Evolutionary conservation across 495 filamentous ascomycete species (phyloP).

Genomic region (Pyrenopolyporus hunteri): DNA sequence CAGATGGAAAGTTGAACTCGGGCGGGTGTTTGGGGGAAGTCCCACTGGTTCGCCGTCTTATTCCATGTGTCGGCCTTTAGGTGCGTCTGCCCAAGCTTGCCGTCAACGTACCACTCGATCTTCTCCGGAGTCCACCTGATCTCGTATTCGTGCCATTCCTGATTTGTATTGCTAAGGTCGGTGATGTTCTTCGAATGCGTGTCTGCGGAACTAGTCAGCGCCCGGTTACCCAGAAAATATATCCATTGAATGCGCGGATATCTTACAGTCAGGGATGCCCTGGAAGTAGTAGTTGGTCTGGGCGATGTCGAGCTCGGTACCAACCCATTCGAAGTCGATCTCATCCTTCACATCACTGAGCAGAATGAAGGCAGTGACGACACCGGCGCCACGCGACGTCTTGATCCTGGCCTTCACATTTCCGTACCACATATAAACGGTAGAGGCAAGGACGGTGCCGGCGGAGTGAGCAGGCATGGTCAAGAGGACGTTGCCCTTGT

Average conservation of each 20-base stretch:
- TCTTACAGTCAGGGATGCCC: slow-evolving; percentile 89
- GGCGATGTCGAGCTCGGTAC: slow-evolving; percentile 72
- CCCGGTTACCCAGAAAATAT: neutral
- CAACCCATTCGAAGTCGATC: slow-evolving; percentile 96
- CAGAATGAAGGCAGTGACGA: slow-evolving; percentile 95
- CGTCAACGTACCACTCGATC: slow-evolving; percentile 87
- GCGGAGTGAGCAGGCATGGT: slow-evolving; percentile 84
- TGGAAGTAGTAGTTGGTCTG: slow-evolving; percentile 99
- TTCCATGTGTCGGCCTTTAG: slow-evolving; percentile 84
- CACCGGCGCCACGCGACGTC: slow-evolving; percentile 82
- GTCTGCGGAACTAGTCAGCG: slow-evolving; percentile 58
- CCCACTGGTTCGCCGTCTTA: slow-evolving; percentile 76
- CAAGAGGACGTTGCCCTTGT: slow-evolving; percentile 70
- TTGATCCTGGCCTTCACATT: slow-evolving; percentile 86
- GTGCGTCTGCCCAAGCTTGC: slow-evolving; percentile 71
- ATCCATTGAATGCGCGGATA: neutral
- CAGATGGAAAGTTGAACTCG: slow-evolving; percentile 94
- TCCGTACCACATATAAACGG: slow-evolving; percentile 96
- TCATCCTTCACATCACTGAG: slow-evolving; percentile 95
- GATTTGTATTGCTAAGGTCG: slow-evolving; percentile 72
- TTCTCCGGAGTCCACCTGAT: slow-evolving; percentile 89
- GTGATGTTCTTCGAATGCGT: slow-evolving; percentile 72
- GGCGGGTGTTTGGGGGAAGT: slow-evolving; percentile 92
- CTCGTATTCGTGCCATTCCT: slow-evolving; percentile 87
- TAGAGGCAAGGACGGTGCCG: slow-evolving; percentile 87